Percentiles rank a stretch among this genome's conserved stretches.
Evolutionary conservation across 2,329 filamentous ascomycete species (phyloP).

Genomic region (Fusarium abutilonis): DNA sequence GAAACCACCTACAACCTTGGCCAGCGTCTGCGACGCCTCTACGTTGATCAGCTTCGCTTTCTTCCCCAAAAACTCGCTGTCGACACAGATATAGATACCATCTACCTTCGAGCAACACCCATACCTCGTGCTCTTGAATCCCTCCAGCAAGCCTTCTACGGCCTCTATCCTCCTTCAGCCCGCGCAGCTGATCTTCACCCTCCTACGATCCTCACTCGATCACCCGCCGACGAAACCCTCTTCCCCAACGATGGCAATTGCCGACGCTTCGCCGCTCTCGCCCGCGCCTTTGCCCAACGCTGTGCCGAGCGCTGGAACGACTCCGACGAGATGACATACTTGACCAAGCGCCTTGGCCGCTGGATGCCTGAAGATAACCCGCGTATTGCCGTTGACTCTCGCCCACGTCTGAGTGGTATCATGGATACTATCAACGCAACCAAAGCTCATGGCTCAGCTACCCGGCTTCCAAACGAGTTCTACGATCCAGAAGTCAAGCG

Average conservation of each 20-base stretch:
- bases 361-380: conserved; percentile 81
- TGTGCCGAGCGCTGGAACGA: conserved; percentile 79
- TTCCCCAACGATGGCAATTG: conserved; percentile 83
- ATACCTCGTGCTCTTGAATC: conserved; percentile 81
- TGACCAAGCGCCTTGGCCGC: conserved; percentile 79
- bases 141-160: conserved; percentile 77
- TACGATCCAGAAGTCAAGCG: conserved; percentile 78
- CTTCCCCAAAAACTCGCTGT: conserved; percentile 69
- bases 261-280: conserved; percentile 74
- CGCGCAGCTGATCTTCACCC: conserved; percentile 62
- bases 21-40: conserved; percentile 73
- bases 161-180: conserved; percentile 72
- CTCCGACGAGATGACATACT: conserved; percentile 82
- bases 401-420: conserved; percentile 85
- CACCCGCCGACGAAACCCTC: conserved; percentile 76
- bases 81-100: conserved; percentile 62
- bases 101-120: conserved; percentile 79
- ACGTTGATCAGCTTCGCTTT: conserved; percentile 78
- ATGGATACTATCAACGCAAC: conserved; percentile 96
- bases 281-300: conserved; percentile 75
- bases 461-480: conserved; percentile 83
- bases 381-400: conserved; percentile 82
- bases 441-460: conserved; percentile 78
- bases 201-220: conserved; percentile 72
- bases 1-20: conserved; percentile 77